Conservation (phyloP, 176 grass and related monocot genomes). For the Oryza longistaminata region DNA sequence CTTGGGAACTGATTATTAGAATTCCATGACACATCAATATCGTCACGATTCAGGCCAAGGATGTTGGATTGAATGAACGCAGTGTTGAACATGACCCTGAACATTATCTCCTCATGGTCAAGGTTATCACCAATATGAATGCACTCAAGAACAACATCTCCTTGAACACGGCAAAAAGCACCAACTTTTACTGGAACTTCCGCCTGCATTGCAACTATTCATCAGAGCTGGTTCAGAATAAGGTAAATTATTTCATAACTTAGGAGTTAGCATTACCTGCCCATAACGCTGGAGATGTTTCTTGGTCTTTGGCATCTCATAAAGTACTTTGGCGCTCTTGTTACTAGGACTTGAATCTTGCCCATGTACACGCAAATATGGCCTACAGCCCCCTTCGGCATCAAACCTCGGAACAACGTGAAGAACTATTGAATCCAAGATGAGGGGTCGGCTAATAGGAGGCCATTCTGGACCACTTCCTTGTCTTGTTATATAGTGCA, state of each 20-base stretch:
- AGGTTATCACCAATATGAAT: slow-evolving; percentile 68
- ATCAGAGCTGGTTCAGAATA: slow-evolving; percentile 36
- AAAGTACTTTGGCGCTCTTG: slow-evolving; percentile 78
- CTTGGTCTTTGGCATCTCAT: slow-evolving; percentile 69
- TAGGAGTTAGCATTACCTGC: slow-evolving; percentile 56
- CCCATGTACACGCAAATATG: slow-evolving; percentile 73
- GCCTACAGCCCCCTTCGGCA: slow-evolving; percentile 65
- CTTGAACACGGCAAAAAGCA: slow-evolving; percentile 61
- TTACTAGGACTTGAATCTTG: slow-evolving; percentile 69
- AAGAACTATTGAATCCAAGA: slow-evolving; percentile 67
- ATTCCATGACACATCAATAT: slow-evolving; percentile 92
- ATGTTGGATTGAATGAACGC: slow-evolving; percentile 85
- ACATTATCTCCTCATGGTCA: slow-evolving; percentile 78
- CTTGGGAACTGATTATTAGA: slow-evolving; percentile 74
- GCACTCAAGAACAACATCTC: slow-evolving; percentile 92
- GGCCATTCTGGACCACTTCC: slow-evolving; percentile 86
- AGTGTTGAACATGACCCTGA: slow-evolving; percentile 95
- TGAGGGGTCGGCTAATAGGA: slow-evolving; percentile 54
- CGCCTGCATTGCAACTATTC: slow-evolving; percentile 48
- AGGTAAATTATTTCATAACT: slow-evolving; percentile 8
- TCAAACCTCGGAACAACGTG: slow-evolving; percentile 73
- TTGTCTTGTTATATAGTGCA: slow-evolving; percentile 84
- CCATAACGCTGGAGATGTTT: slow-evolving; percentile 66
- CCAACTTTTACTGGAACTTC: slow-evolving; percentile 47
- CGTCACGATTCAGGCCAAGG: slow-evolving; percentile 74